Evolutionary conservation across 768 basidiomycete species (phyloP), one percentile per base, ranked within the genome.

Genomic region (Pisolithus microcarpus): DNA sequence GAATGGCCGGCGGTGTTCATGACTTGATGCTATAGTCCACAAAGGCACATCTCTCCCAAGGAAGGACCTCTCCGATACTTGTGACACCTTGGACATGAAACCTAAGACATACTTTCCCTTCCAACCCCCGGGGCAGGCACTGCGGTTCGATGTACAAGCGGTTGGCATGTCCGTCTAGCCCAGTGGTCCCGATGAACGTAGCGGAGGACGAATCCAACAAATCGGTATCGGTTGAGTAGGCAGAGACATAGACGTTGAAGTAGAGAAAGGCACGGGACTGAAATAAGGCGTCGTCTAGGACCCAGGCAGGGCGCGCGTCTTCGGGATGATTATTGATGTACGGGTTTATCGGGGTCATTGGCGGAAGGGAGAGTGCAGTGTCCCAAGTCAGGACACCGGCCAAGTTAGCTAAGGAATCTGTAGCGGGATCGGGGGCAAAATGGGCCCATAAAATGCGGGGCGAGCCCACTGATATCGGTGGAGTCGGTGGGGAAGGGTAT

Each of bases 31-130:
- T 37, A 13, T 53, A 43, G 44, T 76, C 75, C 7, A 68, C 73
- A 31, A 61, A 71, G 8, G 65, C 68, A 50, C 75, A 75, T 21
- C 58, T 56, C 39, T 67, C 67, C 76, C 76, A 77, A 9, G 63
- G 61, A n/a, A 78, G 39, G 10, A 75, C 69, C 46, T 68, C 65
- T 0, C 85, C 86, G 7, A 69, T 73, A 51, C 82, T 76, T 1
- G 77, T 81, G 26, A 87, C 76, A 7, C 85, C 85, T 59, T 85
- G 83, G 3, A 87, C 71, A 56, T 76, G 81, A 52, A 85, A 82
- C 38, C 80, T 72, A 13, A 77, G 61, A 1, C 56, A 58, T 60
- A 60, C 50, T 16, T 57, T 54, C 7, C 24, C 48, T 19, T 43
- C 52, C 44, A 65, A 52, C 4, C 21, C 51, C 1, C 54, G 23